Conservation (phyloP, 495 filamentous ascomycete genomes). For the Entonaema liquescens region DNA sequence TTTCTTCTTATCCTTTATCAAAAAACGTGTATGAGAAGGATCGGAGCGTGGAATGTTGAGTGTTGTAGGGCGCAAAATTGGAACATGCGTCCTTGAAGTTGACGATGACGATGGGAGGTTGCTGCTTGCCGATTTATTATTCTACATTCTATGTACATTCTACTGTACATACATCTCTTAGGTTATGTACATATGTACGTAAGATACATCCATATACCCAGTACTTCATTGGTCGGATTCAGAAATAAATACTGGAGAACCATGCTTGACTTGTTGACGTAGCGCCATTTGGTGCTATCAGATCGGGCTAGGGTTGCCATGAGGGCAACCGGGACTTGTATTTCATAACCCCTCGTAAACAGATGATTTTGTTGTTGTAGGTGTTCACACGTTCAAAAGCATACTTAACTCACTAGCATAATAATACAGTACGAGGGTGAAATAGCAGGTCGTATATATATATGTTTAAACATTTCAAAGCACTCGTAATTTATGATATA, state of each 20-base stretch:
- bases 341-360: neutral
- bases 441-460: too few species aligned
- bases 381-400: neutral
- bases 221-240: neutral
- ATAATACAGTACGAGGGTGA: too few species aligned
- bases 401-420: too few species aligned
- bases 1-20: neutral
- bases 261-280: neutral
- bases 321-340: neutral
- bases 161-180: neutral
- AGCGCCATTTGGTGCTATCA: neutral
- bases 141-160: neutral
- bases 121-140: slow-evolving; percentile 13
- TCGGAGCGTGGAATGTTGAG: neutral
- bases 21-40: neutral
- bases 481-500: too few species aligned
- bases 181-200: neutral
- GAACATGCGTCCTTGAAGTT: slow-evolving; percentile 1
- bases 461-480: too few species aligned
- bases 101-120: slow-evolving; percentile 15
- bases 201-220: neutral
- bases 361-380: neutral
- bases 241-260: neutral
- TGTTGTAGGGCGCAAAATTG: neutral
- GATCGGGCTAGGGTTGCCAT: neutral